These are phyloP conservation scores for Calycina herbarum DNA, from an alignment of 2,329 filamentous ascomycete genomes.

Conservation along the genomic window DNA sequence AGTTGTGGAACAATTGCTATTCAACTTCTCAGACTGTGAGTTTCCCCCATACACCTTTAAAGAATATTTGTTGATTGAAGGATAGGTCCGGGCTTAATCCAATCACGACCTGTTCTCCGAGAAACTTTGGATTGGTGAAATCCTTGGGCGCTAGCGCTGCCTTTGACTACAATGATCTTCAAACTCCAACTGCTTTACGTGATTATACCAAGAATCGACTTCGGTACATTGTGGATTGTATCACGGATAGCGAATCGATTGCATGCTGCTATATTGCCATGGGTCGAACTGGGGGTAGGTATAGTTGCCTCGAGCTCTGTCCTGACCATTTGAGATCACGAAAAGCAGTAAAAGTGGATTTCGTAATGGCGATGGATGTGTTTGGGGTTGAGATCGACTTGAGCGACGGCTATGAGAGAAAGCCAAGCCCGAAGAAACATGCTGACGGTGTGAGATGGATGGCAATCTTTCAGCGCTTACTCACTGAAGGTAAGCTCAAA, in stretches of 20 bases:
- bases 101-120: conserved; percentile 41
- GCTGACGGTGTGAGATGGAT: conserved; percentile 15
- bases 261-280: conserved; percentile 40
- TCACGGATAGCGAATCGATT: conserved; percentile 38
- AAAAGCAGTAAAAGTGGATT: conserved; percentile 10
- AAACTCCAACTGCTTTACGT: neutral
- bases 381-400: conserved; percentile 33
- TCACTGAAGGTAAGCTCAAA: conserved; percentile 39
- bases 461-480: conserved; percentile 27
- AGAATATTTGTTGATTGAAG: neutral
- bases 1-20: conserved; percentile 40
- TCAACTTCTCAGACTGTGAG: conserved; percentile 5
- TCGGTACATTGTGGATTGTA: conserved; percentile 38
- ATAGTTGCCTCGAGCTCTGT: conserved; percentile 19
- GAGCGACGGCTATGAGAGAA: conserved; percentile 29
- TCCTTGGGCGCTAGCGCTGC: conserved; percentile 42
- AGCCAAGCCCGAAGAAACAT: conserved; percentile 19
- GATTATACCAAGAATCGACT: conserved; percentile 37
- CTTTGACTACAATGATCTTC: conserved; percentile 43
- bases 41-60: neutral
- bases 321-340: conserved; percentile 5
- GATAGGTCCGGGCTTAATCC: conserved; percentile 10
- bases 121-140: conserved; percentile 41
- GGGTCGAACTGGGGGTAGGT: conserved; percentile 34
- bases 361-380: conserved; percentile 24